phyloP scores from a whole-genome alignment of 768 basidiomycete genomes.

The Suillus occidentalis region DNA sequence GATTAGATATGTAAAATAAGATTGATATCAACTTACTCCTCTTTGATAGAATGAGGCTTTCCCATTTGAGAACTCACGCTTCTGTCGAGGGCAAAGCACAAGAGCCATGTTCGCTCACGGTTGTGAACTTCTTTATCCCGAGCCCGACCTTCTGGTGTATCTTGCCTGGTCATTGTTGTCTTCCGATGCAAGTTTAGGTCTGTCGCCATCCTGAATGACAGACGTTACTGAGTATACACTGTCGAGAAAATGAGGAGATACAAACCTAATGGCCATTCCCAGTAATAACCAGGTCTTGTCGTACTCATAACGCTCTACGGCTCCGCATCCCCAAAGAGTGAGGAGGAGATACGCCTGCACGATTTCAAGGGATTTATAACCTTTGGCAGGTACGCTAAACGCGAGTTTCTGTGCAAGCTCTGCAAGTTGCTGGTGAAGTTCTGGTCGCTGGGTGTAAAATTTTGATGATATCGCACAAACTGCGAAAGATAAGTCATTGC shows the following conservation, averaged over 20 bases:
- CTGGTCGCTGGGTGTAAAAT: conserved; percentile 80
- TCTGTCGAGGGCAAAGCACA: conserved; percentile 84
- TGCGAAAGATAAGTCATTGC: conserved; percentile 31
- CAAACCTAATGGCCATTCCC: conserved; percentile 81
- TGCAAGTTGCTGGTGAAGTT: conserved; percentile 75
- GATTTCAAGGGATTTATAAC: conserved; percentile 93
- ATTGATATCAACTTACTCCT: conserved; percentile 68
- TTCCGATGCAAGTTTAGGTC: conserved; percentile 96
- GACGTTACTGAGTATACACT: conserved; percentile 11
- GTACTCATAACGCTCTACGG: conserved; percentile 94
- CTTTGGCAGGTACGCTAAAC: conserved; percentile 80
- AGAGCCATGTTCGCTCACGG: conserved; percentile 91
- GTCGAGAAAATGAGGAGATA: conserved; percentile 9
- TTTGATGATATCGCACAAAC: conserved; percentile 95
- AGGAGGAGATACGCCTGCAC: conserved; percentile 94
- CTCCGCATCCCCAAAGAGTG: conserved; percentile 88
- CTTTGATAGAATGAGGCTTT: conserved; percentile 89
- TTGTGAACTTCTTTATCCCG: conserved; percentile 88
- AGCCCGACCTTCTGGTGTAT: conserved; percentile 77
- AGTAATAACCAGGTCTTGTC: conserved; percentile 91
- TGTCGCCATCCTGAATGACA: conserved; percentile 75
- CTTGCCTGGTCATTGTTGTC: conserved; percentile 54
- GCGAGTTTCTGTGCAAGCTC: conserved; percentile 87
- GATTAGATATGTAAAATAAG: conserved; percentile 4
- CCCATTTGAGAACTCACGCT: conserved; percentile 96